phyloP scores from a whole-genome alignment of 2,329 filamentous ascomycete species.

The Colletotrichum phormii region DNA sequence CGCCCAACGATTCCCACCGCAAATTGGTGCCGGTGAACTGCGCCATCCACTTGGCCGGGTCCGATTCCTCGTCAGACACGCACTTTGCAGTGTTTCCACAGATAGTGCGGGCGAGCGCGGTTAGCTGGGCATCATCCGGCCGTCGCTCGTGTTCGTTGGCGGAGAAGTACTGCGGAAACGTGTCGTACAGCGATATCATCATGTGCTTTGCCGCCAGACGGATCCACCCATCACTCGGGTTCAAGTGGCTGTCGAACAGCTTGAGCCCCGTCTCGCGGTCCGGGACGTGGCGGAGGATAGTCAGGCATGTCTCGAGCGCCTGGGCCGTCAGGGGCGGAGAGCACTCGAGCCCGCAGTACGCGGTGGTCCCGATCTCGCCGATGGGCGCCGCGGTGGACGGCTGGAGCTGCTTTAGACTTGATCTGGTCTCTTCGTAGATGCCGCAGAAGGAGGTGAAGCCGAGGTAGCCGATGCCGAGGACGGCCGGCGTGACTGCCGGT shows the following conservation, averaged over 20 bases:
- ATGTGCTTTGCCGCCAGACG: slow-evolving; percentile 43
- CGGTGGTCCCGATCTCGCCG: slow-evolving; percentile 19
- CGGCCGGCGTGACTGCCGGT: slow-evolving; percentile 20
- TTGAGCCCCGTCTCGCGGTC: slow-evolving; percentile 39
- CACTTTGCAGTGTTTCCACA: slow-evolving; percentile 52
- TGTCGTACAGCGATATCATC: slow-evolving; percentile 46
- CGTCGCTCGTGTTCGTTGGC: slow-evolving; percentile 41
- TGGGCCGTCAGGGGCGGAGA: slow-evolving; percentile 27
- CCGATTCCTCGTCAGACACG: slow-evolving; percentile 48
- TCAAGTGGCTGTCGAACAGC: slow-evolving; percentile 38
- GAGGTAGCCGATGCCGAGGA: slow-evolving; percentile 51
- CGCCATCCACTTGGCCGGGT: slow-evolving; percentile 50
- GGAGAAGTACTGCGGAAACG: slow-evolving; percentile 39
- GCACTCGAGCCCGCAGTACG: slow-evolving; percentile 20
- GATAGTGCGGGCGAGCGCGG: slow-evolving; percentile 49
- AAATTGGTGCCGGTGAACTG: slow-evolving; percentile 52
- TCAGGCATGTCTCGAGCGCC: slow-evolving; percentile 50
- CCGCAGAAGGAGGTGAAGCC: slow-evolving; percentile 57
- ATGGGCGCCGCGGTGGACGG: slow-evolving; percentile 16
- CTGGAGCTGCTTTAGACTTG: slow-evolving; percentile 50
- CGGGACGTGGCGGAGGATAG: slow-evolving; percentile 52
- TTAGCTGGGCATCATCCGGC: slow-evolving; percentile 43
- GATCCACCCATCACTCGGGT: slow-evolving; percentile 48
- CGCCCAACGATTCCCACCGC: slow-evolving; percentile 57
- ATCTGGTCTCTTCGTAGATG: slow-evolving; percentile 55